Evolutionary conservation across 345 rosid species (phyloP), one percentile per base, ranked within the genome.

Genomic region (Euphorbia pulcherrima): DNA sequence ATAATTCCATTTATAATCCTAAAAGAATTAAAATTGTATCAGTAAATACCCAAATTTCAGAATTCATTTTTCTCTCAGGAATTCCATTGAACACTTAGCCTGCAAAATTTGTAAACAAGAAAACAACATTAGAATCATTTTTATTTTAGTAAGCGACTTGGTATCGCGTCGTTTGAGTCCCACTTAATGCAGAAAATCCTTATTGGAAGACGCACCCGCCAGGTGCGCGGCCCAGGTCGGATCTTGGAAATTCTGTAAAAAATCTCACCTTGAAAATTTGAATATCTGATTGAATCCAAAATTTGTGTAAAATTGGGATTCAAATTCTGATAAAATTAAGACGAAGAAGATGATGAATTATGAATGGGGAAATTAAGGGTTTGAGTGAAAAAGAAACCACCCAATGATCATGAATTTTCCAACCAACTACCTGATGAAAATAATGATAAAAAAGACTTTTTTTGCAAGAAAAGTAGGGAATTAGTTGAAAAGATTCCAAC

Each of bases 371-470:
- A 68, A 39, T 39, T 23, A 68, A 68, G 52, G 28, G 2, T 60
- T 64, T 54, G 56, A 65, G 60, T 16, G 24, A 60, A 69, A 77
- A 58, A 67, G 51, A 68, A 64, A 30, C 69, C 67, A 65, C 64
- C 66, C 60, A 68, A 50, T 55, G 39, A 67, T 64, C 73, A 59
- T 27, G 60, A 64, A 64, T 69, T 53, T 53, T 68, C 72, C 76
- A 63, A 51, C 67, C 62, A 56, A 40, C 30, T 46, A 29, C 55
- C 44, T 44, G 7, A 46, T 57, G 4, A 41, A 58, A 44, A 58
- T 0, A 46, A 46, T 37, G n/a, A 56, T 4, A 3, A 39, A 8
- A 1, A 6, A 54, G 12, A 24, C 1, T 44, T 44, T 1, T 44
- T 44, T 44, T 39, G 44, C 6, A 39, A 39, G 12, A 39, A 11